Evolutionary conservation across 1,284 basidiomycete genomes (phyloP), one percentile per base, ranked within the genome.

Genomic region (Meira nashicola): DNA sequence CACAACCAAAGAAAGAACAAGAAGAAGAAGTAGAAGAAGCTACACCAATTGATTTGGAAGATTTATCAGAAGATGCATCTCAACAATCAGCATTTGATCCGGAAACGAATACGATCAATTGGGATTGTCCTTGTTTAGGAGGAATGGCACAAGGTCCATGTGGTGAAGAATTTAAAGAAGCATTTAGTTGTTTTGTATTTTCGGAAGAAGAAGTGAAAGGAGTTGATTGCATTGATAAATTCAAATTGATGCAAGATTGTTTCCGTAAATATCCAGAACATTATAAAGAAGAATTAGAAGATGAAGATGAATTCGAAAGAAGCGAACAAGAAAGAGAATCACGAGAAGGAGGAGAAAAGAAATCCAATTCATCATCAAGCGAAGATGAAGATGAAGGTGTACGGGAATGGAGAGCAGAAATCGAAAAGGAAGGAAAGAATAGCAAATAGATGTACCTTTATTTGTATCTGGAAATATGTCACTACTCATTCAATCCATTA

Each of bases 131-230:
- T 65, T 98, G 94, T 79, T 86, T 98, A 11, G 94, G 94, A 25
- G 95, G 94, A 57, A 97, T 98, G 95, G 93, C 95, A 2, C 84
- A 96, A 74, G 95, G 95, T 6, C 92, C 93, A 1, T 99, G 94
- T 76, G 94, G 94, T 11, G 84, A 86, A 65, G 84, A 97, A 73
- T 99, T 99, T 83, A 88, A 90, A 70, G 89, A 88, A 63, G 94
- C 95, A 0, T 99, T 99, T 82, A 91, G 90, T 43, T 99, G 94
- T 82, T 99, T 99, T 72, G 86, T 99, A 4, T 89, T 86, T 80
- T 93, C 90, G 9, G 92, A 96, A 77, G 85, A 86, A 58, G 95
- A 98, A 74, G 94, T 94, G 1, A 98, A 99, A 82, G 94, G 94
- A 9, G 89, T 97, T 59, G 89, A 98, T 72, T 99, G 94, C 71